These are phyloP conservation scores for Kodamaea anthophila DNA, from an alignment of 1,139 yeast species.

Conservation along the genomic window DNA sequence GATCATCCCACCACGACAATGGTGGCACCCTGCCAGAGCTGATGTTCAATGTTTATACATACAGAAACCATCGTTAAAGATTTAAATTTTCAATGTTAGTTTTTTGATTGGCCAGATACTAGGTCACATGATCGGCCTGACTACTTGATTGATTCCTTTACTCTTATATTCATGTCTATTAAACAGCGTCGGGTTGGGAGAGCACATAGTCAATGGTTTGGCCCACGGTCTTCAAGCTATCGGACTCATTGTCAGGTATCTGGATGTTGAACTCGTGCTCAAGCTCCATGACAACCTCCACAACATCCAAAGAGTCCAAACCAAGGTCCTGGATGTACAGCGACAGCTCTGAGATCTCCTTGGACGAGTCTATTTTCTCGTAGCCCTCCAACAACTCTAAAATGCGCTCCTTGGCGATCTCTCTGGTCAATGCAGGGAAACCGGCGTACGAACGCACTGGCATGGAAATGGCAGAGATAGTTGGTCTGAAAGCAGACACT, in stretches of 20 bases:
- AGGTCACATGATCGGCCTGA: conserved; percentile 2
- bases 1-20: no score
- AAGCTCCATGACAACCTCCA: conserved; percentile 84
- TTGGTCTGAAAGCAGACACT: conserved; percentile 8
- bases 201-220: conserved; percentile 75
- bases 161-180: no score
- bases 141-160: no score
- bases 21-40: no score
- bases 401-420: conserved; percentile 68
- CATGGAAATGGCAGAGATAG: conserved; percentile 3
- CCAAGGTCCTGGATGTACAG: conserved; percentile 73
- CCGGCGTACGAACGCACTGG: conserved; percentile 49
- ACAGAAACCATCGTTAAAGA: conserved; percentile 20
- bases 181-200: conserved; percentile 66
- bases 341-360: conserved; percentile 51
- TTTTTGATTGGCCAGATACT: conserved; percentile 1
- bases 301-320: conserved; percentile 81
- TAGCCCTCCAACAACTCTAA: conserved; percentile 74
- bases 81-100: conserved; percentile 1
- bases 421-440: conserved; percentile 62
- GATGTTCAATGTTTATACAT: no score
- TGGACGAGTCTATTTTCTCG: conserved; percentile 53
- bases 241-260: conserved; percentile 85
- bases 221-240: conserved; percentile 73
- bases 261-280: conserved; percentile 76